Evolutionary conservation across 805 yeast genomes (phyloP), one percentile per base, ranked within the genome.

Genomic region (Candida schatavii): DNA sequence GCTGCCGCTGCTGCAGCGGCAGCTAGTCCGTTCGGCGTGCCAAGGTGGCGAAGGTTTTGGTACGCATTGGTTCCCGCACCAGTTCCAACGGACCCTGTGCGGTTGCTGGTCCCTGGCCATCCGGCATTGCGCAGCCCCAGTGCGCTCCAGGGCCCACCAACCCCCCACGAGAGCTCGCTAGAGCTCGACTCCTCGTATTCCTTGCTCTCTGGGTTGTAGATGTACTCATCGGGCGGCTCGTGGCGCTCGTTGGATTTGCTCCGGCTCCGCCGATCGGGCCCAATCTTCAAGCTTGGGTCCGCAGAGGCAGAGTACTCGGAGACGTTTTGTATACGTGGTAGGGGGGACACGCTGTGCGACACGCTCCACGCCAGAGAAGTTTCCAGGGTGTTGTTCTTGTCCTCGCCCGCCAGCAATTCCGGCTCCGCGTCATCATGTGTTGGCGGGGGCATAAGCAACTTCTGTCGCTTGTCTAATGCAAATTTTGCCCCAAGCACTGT

Each of bases 401-500:
- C 18, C 27, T 23, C 27, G 27, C 11, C 27, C 5, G 6, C 38
- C n/a, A 18, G 9, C 29, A 35, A 3, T 4, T 20, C 18, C 7
- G 9, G 14, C 4, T 6, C 22, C 13, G 13, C 55, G 47, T 44
- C 48, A 2, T 37, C 39, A 1, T 26, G 35, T 11, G 50, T 46
- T n/a, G 64, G 60, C 7, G 69, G 59, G 37, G 61, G 54, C 33
- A 63, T 55, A n/a, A 63, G 47, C 38, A 63, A 49, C 39, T 47
- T 52, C 14, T 59, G 68, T 40, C 51, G 56, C 23, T 53, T 48
- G 6, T 36, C 39, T 29, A 68, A 45, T 2, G 75, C 75, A 40
- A 59, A 55, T 40, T 61, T 56, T 4, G 74, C 74, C 0, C 75
- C 75, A 17, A 70, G 45, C n/a, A 50, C 50, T 2, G 75, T 70